Evolutionary conservation across 2,329 filamentous ascomycete genomes (phyloP).

Genomic region (Epichloe festucae): DNA sequence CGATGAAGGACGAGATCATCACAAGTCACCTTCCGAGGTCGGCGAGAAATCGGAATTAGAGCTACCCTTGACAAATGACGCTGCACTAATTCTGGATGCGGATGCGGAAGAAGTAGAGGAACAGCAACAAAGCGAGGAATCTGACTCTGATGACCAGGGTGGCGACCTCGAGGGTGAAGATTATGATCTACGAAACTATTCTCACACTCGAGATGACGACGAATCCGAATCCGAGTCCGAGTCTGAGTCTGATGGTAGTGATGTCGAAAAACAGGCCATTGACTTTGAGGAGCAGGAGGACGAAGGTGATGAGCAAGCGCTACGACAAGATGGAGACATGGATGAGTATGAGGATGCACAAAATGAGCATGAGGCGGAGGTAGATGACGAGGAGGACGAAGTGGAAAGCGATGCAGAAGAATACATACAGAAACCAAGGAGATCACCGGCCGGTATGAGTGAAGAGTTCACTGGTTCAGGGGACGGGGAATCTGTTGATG

Average conservation of each 20-base stretch:
- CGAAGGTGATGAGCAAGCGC: conserved; percentile 3
- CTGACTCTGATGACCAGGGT: conserved; percentile 10
- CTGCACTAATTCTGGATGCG: neutral
- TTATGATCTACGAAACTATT: conserved; percentile 22
- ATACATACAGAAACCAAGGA: neutral
- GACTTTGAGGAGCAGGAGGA: conserved; percentile 21
- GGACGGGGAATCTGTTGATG: conserved; percentile 16
- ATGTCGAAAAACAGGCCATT: conserved; percentile 10
- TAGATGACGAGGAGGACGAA: neutral
- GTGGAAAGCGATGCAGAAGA: neutral
- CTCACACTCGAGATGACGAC: conserved; percentile 19
- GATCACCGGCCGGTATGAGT: neutral
- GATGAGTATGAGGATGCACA: conserved; percentile 4
- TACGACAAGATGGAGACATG: conserved; percentile 5
- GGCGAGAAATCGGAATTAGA: neutral
- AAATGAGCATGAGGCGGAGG: conserved; percentile 1
- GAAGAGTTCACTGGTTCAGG: neutral
- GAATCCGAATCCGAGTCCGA: conserved; percentile 1
- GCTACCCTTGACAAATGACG: neutral
- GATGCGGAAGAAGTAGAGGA: neutral
- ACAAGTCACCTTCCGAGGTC: neutral
- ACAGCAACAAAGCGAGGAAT: conserved; percentile 6
- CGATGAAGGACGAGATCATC: neutral
- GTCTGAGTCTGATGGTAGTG: conserved; percentile 6
- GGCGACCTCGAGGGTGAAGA: conserved; percentile 20